phyloP scores from a whole-genome alignment of 106 monocot species.

The Gastrodia elata region DNA sequence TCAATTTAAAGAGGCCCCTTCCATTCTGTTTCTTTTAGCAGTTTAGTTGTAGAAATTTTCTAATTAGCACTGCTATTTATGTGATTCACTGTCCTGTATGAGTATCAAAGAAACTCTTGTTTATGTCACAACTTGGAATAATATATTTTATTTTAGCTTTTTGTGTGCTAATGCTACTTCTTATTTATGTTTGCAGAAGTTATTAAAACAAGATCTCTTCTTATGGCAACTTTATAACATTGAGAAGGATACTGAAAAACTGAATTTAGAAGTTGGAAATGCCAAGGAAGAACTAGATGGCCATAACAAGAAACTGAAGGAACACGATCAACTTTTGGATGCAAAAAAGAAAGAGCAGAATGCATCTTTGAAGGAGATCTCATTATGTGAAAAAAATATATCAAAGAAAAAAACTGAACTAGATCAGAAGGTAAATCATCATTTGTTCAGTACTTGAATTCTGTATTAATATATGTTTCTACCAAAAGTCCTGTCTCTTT shows the following conservation, averaged over 20 bases:
- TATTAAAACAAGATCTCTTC: conserved; percentile 66
- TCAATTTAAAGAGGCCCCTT: background rate
- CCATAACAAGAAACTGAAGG: conserved; percentile 33
- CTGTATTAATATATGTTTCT: background rate
- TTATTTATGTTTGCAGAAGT: conserved; percentile 46
- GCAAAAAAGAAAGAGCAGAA: conserved; percentile 93
- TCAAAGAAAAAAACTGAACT: conserved; percentile 89
- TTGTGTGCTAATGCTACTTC: background rate
- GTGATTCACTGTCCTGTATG: background rate
- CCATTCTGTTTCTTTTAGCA: background rate
- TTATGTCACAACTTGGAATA: background rate
- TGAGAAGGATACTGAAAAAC: conserved; percentile 58
- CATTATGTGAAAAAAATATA: conserved; percentile 73
- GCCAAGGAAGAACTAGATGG: conserved; percentile 39
- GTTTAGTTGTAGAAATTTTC: background rate
- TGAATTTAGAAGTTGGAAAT: conserved; percentile 50
- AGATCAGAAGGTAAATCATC: conserved; percentile 83
- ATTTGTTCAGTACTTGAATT: background rate
- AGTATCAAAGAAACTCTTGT: background rate
- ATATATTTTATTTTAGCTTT: background rate
- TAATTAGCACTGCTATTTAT: background rate
- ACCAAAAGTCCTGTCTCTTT: background rate
- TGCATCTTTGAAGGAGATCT: conserved; percentile 75
- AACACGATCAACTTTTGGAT: conserved; percentile 33
- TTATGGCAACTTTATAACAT: conserved; percentile 83